phyloP scores from a whole-genome alignment of 2,329 filamentous ascomycete genomes.

The Trichoderma lentiforme region DNA sequence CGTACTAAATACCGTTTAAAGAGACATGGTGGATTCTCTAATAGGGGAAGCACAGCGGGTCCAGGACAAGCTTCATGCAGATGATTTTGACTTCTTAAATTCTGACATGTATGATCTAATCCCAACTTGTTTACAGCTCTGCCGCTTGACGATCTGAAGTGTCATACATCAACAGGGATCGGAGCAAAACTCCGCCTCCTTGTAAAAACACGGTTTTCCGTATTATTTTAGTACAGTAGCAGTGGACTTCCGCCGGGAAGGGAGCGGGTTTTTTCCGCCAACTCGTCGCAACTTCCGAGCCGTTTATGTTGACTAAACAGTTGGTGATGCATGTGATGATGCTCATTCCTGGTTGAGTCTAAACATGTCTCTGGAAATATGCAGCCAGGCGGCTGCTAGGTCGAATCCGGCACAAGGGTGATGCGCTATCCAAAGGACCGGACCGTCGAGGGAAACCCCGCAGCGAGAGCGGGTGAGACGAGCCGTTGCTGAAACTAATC shows the following conservation, averaged over 20 bases:
- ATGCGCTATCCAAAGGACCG: not conserved
- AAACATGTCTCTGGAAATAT: not conserved
- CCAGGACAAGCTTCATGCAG: not conserved
- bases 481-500: not conserved
- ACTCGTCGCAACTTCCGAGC: not conserved
- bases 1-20: not conserved
- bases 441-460: not conserved
- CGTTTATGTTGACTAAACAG: not conserved
- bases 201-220: not conserved
- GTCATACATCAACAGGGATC: not conserved
- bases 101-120: not conserved
- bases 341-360: not conserved
- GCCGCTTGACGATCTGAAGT: not conserved
- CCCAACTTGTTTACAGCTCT: not conserved
- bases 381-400: not conserved
- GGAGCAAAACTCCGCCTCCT: not conserved
- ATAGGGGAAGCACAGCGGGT: not conserved
- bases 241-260: not conserved
- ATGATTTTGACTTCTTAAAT: not conserved
- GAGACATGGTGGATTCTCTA: not conserved
- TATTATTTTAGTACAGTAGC: not conserved
- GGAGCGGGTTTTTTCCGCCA: not conserved
- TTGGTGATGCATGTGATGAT: not conserved
- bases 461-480: no score
- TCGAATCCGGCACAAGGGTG: not conserved